Evolutionary conservation across 2,329 filamentous ascomycete species (phyloP), one percentile per base, ranked within the genome.

Genomic region (Cladosporium sp.): DNA sequence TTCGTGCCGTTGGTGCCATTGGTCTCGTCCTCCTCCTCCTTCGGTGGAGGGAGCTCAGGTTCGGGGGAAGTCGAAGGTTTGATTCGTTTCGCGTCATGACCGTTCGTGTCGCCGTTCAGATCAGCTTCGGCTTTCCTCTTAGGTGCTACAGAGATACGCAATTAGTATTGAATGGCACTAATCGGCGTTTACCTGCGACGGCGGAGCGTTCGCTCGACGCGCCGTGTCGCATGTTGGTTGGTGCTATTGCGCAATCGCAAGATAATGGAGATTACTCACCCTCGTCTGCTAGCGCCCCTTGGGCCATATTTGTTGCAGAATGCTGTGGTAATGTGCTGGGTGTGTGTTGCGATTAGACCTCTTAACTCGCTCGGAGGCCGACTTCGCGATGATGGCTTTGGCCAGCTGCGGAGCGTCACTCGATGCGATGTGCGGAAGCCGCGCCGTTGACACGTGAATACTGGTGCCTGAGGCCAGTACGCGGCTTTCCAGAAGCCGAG

Each of bases 101-200:
- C 65, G 16, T 81, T 77, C 19, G 43, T 50, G 48, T 81, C 83
- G 40, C 58, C 58, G 51, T 63, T 61, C 48, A 77, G 73, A 43
- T 82, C 79, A 58, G 86, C 84, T 59, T 86, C 81, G 3, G 86
- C 86, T 71, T 90, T 90, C 69, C 87, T 85, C 76, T 91, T 91
- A 38, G 71, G 76, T 67, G 56, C 53, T 55, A 28, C 42, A n/a
- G 22, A 28, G 7, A 28, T 28, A 28, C 22, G 22, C 22, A 5
- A 7, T 28, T 28, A 28, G 22, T 28, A 28, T 28, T 28, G 22
- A 28, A 3, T 5, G 22, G 7, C 22, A 28, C 4, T 28, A 28
- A 28, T 28, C 22, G 22, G 22, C 22, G 7, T 28, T 28, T 28
- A 7, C 22, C 4, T 28, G 22, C 22, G 22, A 28, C 22, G 22